phyloP scores from a whole-genome alignment of 768 basidiomycete genomes.

The Daedalea quercina region DNA sequence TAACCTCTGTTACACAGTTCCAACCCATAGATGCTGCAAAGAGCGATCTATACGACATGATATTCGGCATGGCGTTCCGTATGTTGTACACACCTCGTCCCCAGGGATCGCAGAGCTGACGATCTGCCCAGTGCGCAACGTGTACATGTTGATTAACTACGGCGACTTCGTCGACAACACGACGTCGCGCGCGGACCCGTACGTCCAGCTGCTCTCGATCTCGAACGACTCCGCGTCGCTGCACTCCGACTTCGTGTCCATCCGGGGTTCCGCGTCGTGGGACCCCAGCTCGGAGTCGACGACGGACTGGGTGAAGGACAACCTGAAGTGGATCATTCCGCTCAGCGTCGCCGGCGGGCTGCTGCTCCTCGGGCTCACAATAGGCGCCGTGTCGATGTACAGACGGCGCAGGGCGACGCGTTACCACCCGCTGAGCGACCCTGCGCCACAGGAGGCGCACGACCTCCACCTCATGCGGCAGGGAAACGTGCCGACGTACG shows the following conservation, averaged over 20 bases:
- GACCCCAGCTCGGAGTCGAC: constrained; percentile 2
- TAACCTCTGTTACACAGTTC: constrained; percentile 44
- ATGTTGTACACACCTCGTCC: constrained; percentile 20
- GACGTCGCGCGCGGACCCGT: constrained; percentile 37
- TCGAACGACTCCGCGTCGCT: constrained; percentile 39
- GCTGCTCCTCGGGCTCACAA: constrained; percentile 40
- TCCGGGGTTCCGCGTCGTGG: constrained; percentile 18
- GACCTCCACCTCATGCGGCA: constrained; percentile 19
- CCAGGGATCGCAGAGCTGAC: background rate
- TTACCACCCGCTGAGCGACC: constrained; percentile 26
- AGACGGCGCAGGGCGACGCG: constrained; percentile 11
- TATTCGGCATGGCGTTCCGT: constrained; percentile 73
- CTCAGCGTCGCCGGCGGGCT: constrained; percentile 56
- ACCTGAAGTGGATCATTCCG: constrained; percentile 66
- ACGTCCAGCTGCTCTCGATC: constrained; percentile 54
- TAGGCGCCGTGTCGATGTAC: constrained; percentile 8
- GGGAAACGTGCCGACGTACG: constrained; percentile 6
- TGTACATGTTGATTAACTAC: constrained; percentile 56
- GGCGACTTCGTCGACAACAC: constrained; percentile 50
- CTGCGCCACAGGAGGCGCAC: constrained; percentile 24
- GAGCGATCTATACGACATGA: constrained; percentile 50
- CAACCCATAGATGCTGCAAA: constrained; percentile 54
- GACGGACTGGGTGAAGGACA: constrained; percentile 31
- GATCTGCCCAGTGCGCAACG: constrained; percentile 48
- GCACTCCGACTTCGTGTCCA: constrained; percentile 28